These are phyloP conservation scores for Xylaria hypoxylon DNA, from an alignment of 2,329 filamentous ascomycete species.

Conservation along the genomic window DNA sequence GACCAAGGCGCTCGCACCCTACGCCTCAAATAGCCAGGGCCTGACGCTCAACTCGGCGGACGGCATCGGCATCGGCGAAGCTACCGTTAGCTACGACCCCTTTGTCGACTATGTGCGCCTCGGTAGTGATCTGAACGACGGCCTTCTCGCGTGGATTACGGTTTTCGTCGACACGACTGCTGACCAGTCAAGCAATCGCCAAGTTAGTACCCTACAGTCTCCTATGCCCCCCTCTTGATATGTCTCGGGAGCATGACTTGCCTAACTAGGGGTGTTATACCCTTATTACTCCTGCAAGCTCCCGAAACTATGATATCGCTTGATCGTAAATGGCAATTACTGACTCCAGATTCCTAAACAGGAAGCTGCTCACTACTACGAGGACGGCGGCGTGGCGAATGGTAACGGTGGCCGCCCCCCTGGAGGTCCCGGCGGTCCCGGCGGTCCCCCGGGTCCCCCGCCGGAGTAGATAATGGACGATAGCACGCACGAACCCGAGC, in stretches of 20 bases:
- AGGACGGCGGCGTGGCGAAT: constrained; percentile 44
- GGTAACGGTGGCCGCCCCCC: constrained; percentile 39
- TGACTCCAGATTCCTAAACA: not conserved
- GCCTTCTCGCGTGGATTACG: constrained; percentile 62
- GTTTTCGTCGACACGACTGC: constrained; percentile 59
- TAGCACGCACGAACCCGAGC: not conserved
- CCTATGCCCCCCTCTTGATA: not conserved
- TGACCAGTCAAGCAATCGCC: constrained; percentile 42
- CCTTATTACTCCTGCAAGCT: too few relatives aligned
- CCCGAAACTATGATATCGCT: too few relatives aligned
- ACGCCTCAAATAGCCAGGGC: constrained; percentile 55
- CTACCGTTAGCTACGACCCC: constrained; percentile 64
- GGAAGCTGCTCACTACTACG: constrained; percentile 46
- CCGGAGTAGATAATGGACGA: constrained; percentile 9
- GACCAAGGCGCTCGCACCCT: constrained; percentile 60
- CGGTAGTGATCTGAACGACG: constrained; percentile 60
- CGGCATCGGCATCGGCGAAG: constrained; percentile 60
- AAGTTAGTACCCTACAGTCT: constrained; percentile 13
- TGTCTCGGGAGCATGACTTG: too few relatives aligned
- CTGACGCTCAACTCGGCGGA: constrained; percentile 64
- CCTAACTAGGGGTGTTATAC: too few relatives aligned
- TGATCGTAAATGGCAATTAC: not conserved
- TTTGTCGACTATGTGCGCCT: constrained; percentile 69
- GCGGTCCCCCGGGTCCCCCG: constrained; percentile 18
- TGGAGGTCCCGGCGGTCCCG: constrained; percentile 25